Percentiles rank a stretch among this genome's conserved stretches.
Evolutionary conservation across 176 grass and related monocot species (phyloP).

Genomic region (Ampelocalamus luodianensis): DNA sequence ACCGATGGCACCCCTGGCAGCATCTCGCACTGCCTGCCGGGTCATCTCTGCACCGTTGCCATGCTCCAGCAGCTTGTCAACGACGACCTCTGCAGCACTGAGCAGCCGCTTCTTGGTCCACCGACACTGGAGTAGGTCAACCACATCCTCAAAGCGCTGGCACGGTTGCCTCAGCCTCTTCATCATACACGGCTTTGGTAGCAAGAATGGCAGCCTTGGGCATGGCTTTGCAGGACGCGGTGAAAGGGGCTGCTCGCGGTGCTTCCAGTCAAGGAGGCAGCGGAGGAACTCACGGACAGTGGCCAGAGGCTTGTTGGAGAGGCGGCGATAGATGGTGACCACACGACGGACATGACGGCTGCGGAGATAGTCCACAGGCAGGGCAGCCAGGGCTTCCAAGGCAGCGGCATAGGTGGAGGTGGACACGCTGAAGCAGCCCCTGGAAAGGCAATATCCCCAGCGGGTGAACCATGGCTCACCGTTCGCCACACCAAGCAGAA

Average conservation of each 20-base stretch:
- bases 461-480: slow-evolving; percentile 83
- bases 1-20: slow-evolving; percentile 73
- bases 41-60: slow-evolving; percentile 63
- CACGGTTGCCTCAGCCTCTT: slow-evolving; percentile 51
- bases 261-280: slow-evolving; percentile 83
- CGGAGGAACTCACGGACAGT: slow-evolving; percentile 70
- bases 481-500: slow-evolving; percentile 66
- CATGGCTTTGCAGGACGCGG: slow-evolving; percentile 21
- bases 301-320: slow-evolving; percentile 56
- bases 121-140: slow-evolving; percentile 60
- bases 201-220: slow-evolving; percentile 25
- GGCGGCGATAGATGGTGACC: slow-evolving; percentile 56
- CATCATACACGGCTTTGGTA: slow-evolving; percentile 36
- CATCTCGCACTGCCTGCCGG: slow-evolving; percentile 83
- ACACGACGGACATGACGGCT: slow-evolving; percentile 71
- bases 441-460: slow-evolving; percentile 80
- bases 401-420: slow-evolving; percentile 54
- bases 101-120: slow-evolving; percentile 78
- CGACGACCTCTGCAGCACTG: slow-evolving; percentile 74
- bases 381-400: slow-evolving; percentile 58
- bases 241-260: slow-evolving; percentile 37
- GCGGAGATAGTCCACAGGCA: slow-evolving; percentile 62
- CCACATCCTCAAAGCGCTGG: slow-evolving; percentile 69
- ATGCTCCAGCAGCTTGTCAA: slow-evolving; percentile 66
- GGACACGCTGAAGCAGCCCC: slow-evolving; percentile 74